A percentile compares a stretch with the other conserved stretches of the same genome.
Conservation (phyloP, 345 rosid species). For the Hibiscus trionum region DNA sequence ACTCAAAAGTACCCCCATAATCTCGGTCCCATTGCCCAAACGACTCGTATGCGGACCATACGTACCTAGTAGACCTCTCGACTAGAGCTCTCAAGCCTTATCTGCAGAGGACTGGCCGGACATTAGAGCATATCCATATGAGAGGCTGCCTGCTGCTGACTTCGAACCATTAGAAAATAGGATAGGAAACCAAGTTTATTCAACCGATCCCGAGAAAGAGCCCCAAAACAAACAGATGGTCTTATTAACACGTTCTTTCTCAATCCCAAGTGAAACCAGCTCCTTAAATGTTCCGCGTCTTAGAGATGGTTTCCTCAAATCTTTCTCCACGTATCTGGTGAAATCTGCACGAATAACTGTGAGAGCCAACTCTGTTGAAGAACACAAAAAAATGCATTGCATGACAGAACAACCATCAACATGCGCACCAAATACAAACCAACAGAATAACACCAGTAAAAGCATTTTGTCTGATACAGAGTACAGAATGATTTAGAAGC, state of each 20-base stretch:
- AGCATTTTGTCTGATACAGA: neutral
- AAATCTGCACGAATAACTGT: conserved; percentile 21
- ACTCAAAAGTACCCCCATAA: neutral
- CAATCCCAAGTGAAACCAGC: conserved; percentile 20
- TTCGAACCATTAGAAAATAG: conserved; percentile 17
- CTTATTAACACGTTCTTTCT: too few relatives aligned
- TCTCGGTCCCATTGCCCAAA: conserved; percentile 9
- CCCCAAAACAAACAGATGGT: conserved; percentile 8
- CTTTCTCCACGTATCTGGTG: conserved; percentile 23
- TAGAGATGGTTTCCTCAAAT: conserved; percentile 18
- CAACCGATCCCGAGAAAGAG: conserved; percentile 26
- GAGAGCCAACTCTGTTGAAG: too few relatives aligned
- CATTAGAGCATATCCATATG: neutral
- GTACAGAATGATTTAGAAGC: neutral
- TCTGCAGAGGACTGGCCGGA: too few relatives aligned
- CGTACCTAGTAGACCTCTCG: neutral
- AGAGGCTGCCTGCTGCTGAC: neutral
- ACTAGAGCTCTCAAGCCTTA: too few relatives aligned
- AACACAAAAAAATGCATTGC: neutral
- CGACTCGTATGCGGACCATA: conserved; percentile 7
- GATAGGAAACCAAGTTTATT: conserved; percentile 26
- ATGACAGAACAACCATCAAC: neutral
- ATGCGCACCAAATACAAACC: neutral
- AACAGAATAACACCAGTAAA: neutral
- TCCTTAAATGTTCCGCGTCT: conserved; percentile 29